Evolutionary conservation across 805 yeast genomes (phyloP).

Genomic region (Zygosaccharomyces kombuchaensis): DNA sequence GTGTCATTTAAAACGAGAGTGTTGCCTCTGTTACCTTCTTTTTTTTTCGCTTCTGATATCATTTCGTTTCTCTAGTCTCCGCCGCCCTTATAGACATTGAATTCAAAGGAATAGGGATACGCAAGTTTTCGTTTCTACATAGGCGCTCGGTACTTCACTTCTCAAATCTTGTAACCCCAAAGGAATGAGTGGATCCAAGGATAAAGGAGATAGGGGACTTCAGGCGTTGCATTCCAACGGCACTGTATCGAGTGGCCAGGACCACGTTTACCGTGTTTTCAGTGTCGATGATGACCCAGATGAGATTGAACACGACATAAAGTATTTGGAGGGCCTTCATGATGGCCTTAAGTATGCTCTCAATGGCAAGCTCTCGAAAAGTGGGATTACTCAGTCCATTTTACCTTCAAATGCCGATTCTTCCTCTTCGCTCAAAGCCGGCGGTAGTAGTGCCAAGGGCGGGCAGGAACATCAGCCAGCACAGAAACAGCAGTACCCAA

Average conservation of each 20-base stretch:
- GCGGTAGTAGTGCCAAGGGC: neutral
- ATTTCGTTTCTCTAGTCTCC: neutral
- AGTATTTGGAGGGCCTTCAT: conserved; percentile 66
- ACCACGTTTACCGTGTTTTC: conserved; percentile 42
- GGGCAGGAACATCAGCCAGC: neutral
- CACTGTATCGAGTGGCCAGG: conserved; percentile 20
- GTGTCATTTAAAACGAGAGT: neutral
- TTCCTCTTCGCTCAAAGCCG: neutral
- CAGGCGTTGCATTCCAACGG: conserved; percentile 21
- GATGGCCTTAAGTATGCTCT: conserved; percentile 59
- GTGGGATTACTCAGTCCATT: neutral
- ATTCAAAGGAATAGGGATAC: neutral
- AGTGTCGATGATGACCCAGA: conserved; percentile 80
- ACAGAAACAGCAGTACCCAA: neutral
- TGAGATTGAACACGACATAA: conserved; percentile 60
- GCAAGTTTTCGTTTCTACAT: neutral
- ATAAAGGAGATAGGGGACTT: conserved; percentile 13
- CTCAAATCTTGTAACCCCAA: neutral
- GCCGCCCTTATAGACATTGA: neutral
- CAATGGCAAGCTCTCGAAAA: conserved; percentile 19
- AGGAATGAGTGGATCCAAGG: conserved; percentile 10
- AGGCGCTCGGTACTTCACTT: too few relatives aligned
- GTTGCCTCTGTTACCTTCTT: neutral
- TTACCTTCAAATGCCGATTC: neutral
- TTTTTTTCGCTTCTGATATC: neutral